These are phyloP conservation scores for Pyronema omphalodes DNA, from an alignment of 495 filamentous ascomycete species.

Conservation along the genomic window DNA sequence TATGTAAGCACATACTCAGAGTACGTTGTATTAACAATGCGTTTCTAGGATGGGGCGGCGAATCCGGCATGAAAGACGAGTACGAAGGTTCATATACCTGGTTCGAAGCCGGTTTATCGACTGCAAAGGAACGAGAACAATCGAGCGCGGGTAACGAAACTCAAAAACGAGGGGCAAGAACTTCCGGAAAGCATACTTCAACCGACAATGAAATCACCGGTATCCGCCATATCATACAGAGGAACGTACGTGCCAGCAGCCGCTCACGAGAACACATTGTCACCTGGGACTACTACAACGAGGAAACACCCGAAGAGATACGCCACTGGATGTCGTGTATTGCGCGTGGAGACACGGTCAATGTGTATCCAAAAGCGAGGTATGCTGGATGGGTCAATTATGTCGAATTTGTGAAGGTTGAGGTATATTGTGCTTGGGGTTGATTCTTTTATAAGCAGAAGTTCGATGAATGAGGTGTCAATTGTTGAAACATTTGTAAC, in stretches of 20 bases:
- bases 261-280: constrained; percentile 5
- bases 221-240: constrained; percentile 3
- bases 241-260: constrained; percentile 4
- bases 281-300: constrained; percentile 5
- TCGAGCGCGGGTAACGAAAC: not conserved
- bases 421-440: constrained; percentile 4
- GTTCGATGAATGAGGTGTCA: too few species aligned
- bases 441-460: too few species aligned
- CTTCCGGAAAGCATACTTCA: not conserved
- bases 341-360: not conserved
- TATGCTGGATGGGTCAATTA: constrained; percentile 5
- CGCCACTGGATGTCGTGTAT: not conserved
- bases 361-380: constrained; percentile 4
- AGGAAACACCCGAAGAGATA: not conserved
- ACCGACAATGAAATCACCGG: not conserved
- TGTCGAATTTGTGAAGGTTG: constrained; percentile 5
- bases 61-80: not conserved
- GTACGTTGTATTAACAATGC: too few species aligned
- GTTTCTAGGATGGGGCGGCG: constrained; percentile 3
- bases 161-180: not conserved
- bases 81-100: constrained; percentile 11
- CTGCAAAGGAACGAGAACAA: not conserved
- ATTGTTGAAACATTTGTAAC: too few species aligned
- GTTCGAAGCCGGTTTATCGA: constrained; percentile 12
- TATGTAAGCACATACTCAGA: too few species aligned